Base-by-base conservation (phyloP, 1,284 basidiomycete species). In the Bjerkandera adusta region DNA sequence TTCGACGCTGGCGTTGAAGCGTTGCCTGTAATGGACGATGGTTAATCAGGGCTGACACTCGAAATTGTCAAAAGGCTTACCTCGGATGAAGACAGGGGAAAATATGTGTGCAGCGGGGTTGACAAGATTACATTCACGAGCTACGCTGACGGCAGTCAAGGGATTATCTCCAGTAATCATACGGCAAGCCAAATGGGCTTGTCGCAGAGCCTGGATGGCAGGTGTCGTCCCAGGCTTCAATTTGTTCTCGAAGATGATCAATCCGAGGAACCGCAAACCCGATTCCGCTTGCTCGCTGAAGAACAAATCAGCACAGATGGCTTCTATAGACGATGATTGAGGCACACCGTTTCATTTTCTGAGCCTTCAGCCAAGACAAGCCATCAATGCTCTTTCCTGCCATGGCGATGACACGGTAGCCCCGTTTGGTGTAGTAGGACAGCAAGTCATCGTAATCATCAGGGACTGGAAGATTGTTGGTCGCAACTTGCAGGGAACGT, bases 141-240 rank as follows among this genome's bases (percentile, higher is more conserved):
- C 97, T 25, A 99, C 97, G 57, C 92, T 95, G 58, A 98, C 92
- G 2, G 97, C 97, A 1, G 97, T 99, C 34, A 97, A 76, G 25
- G 95, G 86, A 58, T 99, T 99, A 65, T 99, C 97, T 7, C 97
- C 97, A 0, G 97, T 99, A 47, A 97, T 96, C 97, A 99, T 99
- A 54, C 95, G 80, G 59, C 92, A 96, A 7, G 92, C 89, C 33
- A 99, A 76, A 69, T 97, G 92, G 0, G 97, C 97, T 8, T 81
- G 76, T 47, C 92, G 85, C 13, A 99, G 77, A 1, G 86, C 87
- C 52, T 92, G 89, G 48, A 99, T 97, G 16, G 92, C 93, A 15
- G 93, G 90, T 0, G 91, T 76, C 0, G 97, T 97, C 7, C 89
- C 94, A 4, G 90, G 83, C 66, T 99, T 99, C 53, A 99, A 75